These are phyloP conservation scores for Suhomyces yuchorum DNA, from an alignment of 1,139 yeast species.

Conservation along the genomic window DNA sequence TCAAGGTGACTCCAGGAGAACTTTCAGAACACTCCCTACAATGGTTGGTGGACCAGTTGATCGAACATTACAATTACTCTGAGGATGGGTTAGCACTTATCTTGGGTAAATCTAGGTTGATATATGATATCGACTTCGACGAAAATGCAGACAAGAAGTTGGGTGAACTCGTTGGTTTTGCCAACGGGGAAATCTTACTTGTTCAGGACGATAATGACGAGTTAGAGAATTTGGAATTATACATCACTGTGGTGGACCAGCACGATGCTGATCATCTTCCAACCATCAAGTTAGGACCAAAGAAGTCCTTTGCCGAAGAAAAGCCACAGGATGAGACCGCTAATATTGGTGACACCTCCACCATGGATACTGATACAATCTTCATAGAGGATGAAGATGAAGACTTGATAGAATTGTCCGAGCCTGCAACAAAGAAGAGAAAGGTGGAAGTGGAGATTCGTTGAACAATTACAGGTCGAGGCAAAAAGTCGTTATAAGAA, in stretches of 20 bases:
- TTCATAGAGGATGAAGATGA: constrained; percentile 18
- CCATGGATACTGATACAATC: constrained; percentile 10
- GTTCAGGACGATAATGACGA: constrained; percentile 79
- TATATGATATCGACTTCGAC: constrained; percentile 88
- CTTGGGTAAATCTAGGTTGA: constrained; percentile 57
- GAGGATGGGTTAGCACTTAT: constrained; percentile 71
- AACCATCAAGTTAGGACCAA: constrained; percentile 18
- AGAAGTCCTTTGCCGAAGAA: constrained; percentile 9
- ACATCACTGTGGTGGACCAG: constrained; percentile 36
- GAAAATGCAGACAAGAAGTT: constrained; percentile 63
- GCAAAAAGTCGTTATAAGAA: too few species aligned
- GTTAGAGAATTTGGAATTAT: constrained; percentile 70
- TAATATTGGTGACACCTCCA: constrained; percentile 9
- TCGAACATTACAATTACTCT: constrained; percentile 53
- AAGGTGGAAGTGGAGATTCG: constrained; percentile 9
- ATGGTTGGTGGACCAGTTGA: constrained; percentile 49
- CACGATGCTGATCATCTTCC: constrained; percentile 25
- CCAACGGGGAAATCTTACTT: constrained; percentile 60
- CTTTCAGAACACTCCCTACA: constrained; percentile 28
- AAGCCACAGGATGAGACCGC: constrained; percentile 10
- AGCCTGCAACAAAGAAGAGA: constrained; percentile 19
- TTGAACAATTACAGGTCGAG: neutral
- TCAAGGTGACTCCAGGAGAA: constrained; percentile 22
- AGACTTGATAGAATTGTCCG: constrained; percentile 15
- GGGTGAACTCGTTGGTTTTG: constrained; percentile 53